Evolutionary conservation across 148 eudicot genomes (phyloP), one percentile per base, ranked within the genome.

Genomic region (Camellia granthamiana): DNA sequence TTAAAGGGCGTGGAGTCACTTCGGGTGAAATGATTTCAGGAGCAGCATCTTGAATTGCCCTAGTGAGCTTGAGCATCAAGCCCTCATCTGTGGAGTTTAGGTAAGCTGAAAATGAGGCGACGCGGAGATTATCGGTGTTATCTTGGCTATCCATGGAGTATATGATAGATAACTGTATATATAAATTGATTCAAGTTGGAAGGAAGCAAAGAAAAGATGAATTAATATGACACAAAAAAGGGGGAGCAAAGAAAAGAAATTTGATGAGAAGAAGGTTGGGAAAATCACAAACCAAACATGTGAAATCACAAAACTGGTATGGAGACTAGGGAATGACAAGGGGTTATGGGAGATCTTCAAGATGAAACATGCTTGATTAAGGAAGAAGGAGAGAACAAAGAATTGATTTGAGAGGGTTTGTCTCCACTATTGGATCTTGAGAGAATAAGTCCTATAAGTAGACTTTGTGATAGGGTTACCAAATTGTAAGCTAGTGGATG

Each of bases 31-130:
- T 41, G 58, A 78, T 44, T 41, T 77, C 70, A 43, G 79, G 69
- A 68, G 85, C 54, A n/a, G 85, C 81, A 30, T 84, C 88, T 19
- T 81, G 85, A 78, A 81, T 61, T 0, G 85, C 85, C 49, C 83
- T 84, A 30, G 87, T 69, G 61, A 91, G 83, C 49, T 82, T 87
- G 10, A 77, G 85, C 60, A 84, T 85, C 62, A 87, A 87, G 66
- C 88, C 85, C 5, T 88, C 90, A 64, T 93, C 91, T 3, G 81
- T 16, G 19, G 92, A 63, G 75, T 90, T 88, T 49, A 92, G 91
- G 76, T 94, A 94, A 3, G 86, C 87, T 2, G 98, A 89, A 80
- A 94, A 94, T 5, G 98, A 94, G 52, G 88, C 94, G 43, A 91
- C 97, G 7, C 93, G 91, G 23, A 84, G 90, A 62, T 81, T 79